Evolutionary conservation across 2,329 filamentous ascomycete species (phyloP).

Genomic region (Moelleriella libera): DNA sequence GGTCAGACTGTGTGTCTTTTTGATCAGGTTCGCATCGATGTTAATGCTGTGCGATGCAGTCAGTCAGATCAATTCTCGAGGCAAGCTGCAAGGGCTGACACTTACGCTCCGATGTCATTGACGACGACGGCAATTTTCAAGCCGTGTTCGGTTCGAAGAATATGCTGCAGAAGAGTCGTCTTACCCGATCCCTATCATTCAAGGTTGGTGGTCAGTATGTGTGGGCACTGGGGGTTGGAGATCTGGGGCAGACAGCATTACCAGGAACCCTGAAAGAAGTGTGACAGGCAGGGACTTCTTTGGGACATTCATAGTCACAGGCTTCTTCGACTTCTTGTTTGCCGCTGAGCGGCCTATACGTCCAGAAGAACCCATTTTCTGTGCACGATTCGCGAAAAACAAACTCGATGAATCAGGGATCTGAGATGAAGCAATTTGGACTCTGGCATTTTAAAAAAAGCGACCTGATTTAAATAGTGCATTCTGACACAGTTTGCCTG

Average conservation of each 20-base stretch:
- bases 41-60: conserved; percentile 33
- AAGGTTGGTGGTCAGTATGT: background rate
- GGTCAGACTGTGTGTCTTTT: conserved; percentile 38
- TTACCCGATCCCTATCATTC: conserved; percentile 48
- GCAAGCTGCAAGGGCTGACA: conserved; percentile 1
- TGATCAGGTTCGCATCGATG: conserved; percentile 49
- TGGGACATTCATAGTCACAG: conserved; percentile 1
- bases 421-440: background rate
- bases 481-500: background rate
- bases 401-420: background rate
- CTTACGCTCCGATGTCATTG: conserved; percentile 53
- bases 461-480: background rate
- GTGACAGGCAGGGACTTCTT: conserved; percentile 17
- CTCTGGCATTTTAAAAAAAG: background rate
- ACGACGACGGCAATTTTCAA: conserved; percentile 58
- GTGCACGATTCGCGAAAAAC: background rate
- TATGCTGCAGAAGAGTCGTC: conserved; percentile 55
- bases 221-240: no score
- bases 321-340: conserved; percentile 1
- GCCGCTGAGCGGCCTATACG: background rate
- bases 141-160: conserved; percentile 52
- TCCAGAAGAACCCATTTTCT: conserved; percentile 1
- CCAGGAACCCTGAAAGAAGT: conserved; percentile 19
- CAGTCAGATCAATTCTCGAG: background rate
- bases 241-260: conserved; percentile 2